Conservation (phyloP, 2,329 filamentous ascomycete species). For the Didymella glomerata region DNA sequence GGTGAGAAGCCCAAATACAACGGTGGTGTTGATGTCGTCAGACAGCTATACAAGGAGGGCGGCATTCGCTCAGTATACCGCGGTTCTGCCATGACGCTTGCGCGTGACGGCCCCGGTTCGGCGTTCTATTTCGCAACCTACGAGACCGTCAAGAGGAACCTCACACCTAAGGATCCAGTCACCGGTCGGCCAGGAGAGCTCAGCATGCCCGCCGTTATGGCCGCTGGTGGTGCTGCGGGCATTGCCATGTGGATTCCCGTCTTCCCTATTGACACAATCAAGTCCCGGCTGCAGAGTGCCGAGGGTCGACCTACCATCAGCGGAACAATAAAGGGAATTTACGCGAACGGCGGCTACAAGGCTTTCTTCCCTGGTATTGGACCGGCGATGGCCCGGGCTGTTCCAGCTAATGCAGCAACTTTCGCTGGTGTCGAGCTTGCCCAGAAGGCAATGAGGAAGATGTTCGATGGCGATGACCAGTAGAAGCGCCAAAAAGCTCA, state of each 20-base stretch:
- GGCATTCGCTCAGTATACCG: constrained; percentile 92
- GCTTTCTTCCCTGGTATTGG: constrained; percentile 98
- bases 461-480: constrained; percentile 62
- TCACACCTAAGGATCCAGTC: constrained; percentile 81
- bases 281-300: constrained; percentile 90
- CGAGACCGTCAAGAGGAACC: constrained; percentile 87
- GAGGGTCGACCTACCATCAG: constrained; percentile 83
- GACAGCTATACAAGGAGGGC: constrained; percentile 90
- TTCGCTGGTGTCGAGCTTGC: constrained; percentile 88
- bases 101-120: constrained; percentile 89
- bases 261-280: constrained; percentile 97
- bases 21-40: constrained; percentile 87
- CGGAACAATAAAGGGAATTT: constrained; percentile 82
- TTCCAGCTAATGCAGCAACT: constrained; percentile 95
- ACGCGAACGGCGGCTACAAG: constrained; percentile 80
- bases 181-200: constrained; percentile 78
- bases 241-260: constrained; percentile 99
- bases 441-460: constrained; percentile 81
- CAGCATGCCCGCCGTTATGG: constrained; percentile 81
- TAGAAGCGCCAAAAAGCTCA: constrained; percentile 21
- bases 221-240: constrained; percentile 87
- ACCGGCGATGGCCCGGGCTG: constrained; percentile 88
- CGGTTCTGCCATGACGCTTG: constrained; percentile 87
- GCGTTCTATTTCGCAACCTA: constrained; percentile 98
- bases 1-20: constrained; percentile 93